Conservation (phyloP, 768 basidiomycete species). For the Amanita brunnescens region DNA sequence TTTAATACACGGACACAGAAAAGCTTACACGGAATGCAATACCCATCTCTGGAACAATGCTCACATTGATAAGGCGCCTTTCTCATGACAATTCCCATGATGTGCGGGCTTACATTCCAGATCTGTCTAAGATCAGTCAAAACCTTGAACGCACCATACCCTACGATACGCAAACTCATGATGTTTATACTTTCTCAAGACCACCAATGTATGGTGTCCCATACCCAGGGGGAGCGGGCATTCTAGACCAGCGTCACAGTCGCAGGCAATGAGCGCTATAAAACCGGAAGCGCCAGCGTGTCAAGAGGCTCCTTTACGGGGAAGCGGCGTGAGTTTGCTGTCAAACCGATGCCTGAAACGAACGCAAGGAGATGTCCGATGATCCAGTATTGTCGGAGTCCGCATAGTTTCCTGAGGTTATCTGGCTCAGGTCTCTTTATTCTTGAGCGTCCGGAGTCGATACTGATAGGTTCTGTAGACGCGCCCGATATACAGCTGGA, state of each 20-base stretch:
- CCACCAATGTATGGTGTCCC: slow-evolving; percentile 10
- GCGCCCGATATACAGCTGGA: neutral
- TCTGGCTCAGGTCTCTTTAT: neutral
- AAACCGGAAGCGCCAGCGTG: neutral
- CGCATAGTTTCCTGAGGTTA: neutral
- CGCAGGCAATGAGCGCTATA: neutral
- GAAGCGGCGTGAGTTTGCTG: neutral
- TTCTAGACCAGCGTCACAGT: neutral
- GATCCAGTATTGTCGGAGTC: neutral
- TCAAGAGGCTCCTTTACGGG: neutral
- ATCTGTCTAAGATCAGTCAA: slow-evolving; percentile 15
- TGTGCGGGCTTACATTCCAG: slow-evolving; percentile 50
- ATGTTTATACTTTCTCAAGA: slow-evolving; percentile 27
- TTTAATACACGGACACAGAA: slow-evolving; percentile 17
- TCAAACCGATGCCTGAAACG: neutral
- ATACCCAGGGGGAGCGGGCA: neutral
- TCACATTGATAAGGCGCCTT: slow-evolving; percentile 36
- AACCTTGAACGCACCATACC: neutral
- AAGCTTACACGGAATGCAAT: slow-evolving; percentile 19
- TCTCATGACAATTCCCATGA: slow-evolving; percentile 50
- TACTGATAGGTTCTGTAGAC: slow-evolving; percentile 5
- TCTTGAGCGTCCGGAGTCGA: slow-evolving; percentile 1
- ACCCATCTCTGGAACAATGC: slow-evolving; percentile 25
- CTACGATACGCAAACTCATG: slow-evolving; percentile 6
- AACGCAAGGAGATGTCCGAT: neutral